Conservation (phyloP, 2,329 filamentous ascomycete genomes). For the Penicillium sp. region DNA sequence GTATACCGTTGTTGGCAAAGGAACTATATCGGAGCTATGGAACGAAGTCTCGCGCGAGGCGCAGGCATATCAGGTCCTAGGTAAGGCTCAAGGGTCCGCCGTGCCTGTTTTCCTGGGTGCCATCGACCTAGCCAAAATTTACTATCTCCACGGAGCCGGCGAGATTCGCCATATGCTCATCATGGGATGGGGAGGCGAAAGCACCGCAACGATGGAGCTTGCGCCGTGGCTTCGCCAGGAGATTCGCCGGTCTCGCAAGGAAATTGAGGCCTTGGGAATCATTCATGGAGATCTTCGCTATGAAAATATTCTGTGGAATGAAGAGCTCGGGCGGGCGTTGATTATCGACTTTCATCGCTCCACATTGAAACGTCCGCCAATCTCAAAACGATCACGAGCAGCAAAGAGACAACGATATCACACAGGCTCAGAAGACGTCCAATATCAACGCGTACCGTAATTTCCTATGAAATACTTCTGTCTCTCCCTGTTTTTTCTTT, state of each 20-base stretch:
- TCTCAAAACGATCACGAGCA: no score
- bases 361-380: no score
- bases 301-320: constrained; percentile 2
- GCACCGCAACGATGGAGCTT: neutral
- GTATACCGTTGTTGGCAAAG: constrained; percentile 27
- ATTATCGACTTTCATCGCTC: neutral
- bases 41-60: constrained; percentile 9
- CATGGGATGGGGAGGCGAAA: neutral
- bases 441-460: no score
- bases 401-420: no score
- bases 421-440: no score
- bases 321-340: neutral
- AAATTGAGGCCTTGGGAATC: neutral
- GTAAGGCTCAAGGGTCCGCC: constrained; percentile 5
- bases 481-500: no score
- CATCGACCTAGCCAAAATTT: constrained; percentile 14
- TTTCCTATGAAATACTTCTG: neutral
- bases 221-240: neutral
- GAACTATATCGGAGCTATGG: constrained; percentile 17
- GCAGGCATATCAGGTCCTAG: constrained; percentile 5
- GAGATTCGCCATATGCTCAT: neutral
- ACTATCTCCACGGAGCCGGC: constrained; percentile 1
- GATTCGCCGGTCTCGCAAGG: neutral
- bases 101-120: constrained; percentile 11
- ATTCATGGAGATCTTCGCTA: neutral